phyloP scores from a whole-genome alignment of 768 basidiomycete species.

The Boletus insuetus region DNA sequence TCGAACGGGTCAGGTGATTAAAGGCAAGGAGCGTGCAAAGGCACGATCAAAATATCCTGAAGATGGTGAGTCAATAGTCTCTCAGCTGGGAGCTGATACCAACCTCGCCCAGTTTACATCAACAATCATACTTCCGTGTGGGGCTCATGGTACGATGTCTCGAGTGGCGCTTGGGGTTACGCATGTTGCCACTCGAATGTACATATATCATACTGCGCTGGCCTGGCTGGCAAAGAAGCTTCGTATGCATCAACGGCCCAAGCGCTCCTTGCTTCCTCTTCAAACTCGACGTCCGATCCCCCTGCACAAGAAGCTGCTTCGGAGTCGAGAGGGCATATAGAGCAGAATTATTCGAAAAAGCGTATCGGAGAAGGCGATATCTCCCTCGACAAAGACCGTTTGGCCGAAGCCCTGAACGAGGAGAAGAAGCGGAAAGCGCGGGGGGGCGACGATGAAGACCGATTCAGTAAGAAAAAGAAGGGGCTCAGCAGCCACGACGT shows the following conservation, averaged over 20 bases:
- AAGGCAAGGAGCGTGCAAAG: constrained; percentile 87
- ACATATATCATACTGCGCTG: constrained; percentile 90
- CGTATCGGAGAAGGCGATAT: constrained; percentile 80
- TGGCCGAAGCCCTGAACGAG: constrained; percentile 69
- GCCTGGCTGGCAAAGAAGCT: constrained; percentile 79
- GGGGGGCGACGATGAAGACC: constrained; percentile 52
- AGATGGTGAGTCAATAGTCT: constrained; percentile 61
- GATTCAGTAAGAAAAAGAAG: constrained; percentile 60
- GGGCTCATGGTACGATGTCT: constrained; percentile 90
- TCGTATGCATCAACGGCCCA: constrained; percentile 72
- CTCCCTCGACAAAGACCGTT: constrained; percentile 65
- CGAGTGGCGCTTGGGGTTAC: constrained; percentile 83
- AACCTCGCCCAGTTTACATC: constrained; percentile 57
- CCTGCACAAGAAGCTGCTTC: constrained; percentile 31
- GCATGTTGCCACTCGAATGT: constrained; percentile 89
- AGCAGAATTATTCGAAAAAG: constrained; percentile 76
- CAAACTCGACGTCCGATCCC: constrained; percentile 26
- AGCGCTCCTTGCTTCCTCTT: constrained; percentile 52
- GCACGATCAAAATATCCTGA: constrained; percentile 92
- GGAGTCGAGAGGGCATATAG: constrained; percentile 40
- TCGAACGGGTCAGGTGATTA: constrained; percentile 84
- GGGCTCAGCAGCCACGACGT: constrained; percentile 69
- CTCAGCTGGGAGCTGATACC: not conserved
- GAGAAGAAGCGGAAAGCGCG: constrained; percentile 76
- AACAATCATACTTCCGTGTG: constrained; percentile 97